Percentiles rank a stretch among this genome's conserved stretches.
Evolutionary conservation across 2,329 filamentous ascomycete genomes (phyloP).

Genomic region (Xylaria sp.): DNA sequence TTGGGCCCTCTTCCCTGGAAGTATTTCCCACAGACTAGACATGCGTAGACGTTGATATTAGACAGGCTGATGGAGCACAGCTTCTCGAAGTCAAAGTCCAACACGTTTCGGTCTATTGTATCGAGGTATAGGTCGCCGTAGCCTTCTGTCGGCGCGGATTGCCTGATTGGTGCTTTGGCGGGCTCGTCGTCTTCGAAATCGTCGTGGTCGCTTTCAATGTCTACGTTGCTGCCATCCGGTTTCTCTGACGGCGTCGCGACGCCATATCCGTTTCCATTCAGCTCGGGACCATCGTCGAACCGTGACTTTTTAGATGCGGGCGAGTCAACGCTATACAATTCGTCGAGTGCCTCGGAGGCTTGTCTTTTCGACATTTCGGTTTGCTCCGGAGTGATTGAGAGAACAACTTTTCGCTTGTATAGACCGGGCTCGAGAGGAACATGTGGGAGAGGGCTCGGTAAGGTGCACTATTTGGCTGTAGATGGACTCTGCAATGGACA

Average conservation of each 20-base stretch:
- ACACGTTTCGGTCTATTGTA: conserved; percentile 89
- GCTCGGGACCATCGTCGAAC: conserved; percentile 56
- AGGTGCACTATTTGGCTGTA: not conserved
- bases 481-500: not conserved
- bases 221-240: conserved; percentile 46
- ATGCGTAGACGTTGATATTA: conserved; percentile 99
- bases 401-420: not conserved
- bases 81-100: conserved; percentile 99
- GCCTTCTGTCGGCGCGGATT: conserved; percentile 82
- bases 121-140: conserved; percentile 98
- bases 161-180: conserved; percentile 65
- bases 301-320: conserved; percentile 69
- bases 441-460: not conserved
- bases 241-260: conserved; percentile 43
- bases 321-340: conserved; percentile 63
- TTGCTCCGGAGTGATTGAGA: not conserved
- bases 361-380: conserved; percentile 63
- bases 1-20: conserved; percentile 93
- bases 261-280: conserved; percentile 45
- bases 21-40: conserved; percentile 97
- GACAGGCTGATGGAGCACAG: conserved; percentile 94
- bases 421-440: not conserved
- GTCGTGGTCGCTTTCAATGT: conserved; percentile 53
- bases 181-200: conserved; percentile 52
- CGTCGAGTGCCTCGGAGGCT: conserved; percentile 69